Conservation (phyloP, 257 asterid genomes). For the Solanum virginianum region DNA sequence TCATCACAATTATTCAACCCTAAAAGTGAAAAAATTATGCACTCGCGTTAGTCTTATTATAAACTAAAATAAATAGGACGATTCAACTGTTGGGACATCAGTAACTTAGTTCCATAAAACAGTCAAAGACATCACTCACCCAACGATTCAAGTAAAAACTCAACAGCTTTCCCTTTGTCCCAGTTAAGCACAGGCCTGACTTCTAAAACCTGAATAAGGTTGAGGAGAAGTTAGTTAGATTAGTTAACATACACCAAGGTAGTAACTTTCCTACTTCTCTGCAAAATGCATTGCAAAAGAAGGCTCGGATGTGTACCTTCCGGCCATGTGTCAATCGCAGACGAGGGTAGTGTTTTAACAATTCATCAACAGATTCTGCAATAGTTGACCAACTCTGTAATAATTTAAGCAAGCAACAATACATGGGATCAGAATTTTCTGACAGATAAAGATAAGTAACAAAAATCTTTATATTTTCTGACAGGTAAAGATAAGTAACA, state of each 20-base stretch:
- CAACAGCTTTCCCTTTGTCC: constrained; percentile 98
- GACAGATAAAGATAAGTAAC: not conserved
- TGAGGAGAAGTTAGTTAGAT: not conserved
- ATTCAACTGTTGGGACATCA: not conserved
- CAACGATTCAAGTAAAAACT: constrained; percentile 84
- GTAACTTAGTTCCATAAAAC: not conserved
- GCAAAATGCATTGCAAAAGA: not conserved
- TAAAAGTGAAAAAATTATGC: not conserved
- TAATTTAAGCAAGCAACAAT: not conserved
- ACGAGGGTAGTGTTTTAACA: constrained; percentile 64
- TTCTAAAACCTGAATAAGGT: constrained; percentile 58
- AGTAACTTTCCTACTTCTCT: not conserved
- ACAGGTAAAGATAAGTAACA: not conserved
- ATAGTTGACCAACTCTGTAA: constrained; percentile 61
- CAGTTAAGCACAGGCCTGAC: constrained; percentile 83
- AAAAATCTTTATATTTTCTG: not conserved
- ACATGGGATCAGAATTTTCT: not conserved
- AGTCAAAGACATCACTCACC: constrained; percentile 34
- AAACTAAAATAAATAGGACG: not conserved
- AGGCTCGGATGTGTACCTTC: constrained; percentile 39
- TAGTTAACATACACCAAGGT: not conserved
- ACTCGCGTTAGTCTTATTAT: not conserved
- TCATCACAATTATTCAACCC: constrained; percentile 59
- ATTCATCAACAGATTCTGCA: constrained; percentile 44
- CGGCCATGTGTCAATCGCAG: constrained; percentile 92